These are phyloP conservation scores for Hypholoma fasciculare DNA, from an alignment of 768 basidiomycete genomes.

Conservation along the genomic window DNA sequence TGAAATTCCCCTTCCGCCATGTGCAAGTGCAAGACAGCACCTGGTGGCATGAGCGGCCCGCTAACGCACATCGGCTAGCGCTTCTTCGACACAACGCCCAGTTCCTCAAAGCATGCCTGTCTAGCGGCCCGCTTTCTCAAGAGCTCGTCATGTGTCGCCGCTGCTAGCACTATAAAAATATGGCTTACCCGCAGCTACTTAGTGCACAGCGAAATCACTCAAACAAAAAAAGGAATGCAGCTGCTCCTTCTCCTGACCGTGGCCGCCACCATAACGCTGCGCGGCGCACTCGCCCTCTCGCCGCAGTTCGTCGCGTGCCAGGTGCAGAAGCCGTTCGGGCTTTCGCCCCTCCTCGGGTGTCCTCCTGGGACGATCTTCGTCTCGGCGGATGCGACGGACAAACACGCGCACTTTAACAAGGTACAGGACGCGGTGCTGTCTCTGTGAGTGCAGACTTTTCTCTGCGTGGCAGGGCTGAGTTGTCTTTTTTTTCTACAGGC, in stretches of 20 bases:
- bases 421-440: constrained; percentile 59
- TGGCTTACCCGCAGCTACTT: background rate
- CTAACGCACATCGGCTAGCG: background rate
- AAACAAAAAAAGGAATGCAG: too few relatives aligned
- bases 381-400: constrained; percentile 43
- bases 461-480: background rate
- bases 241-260: background rate
- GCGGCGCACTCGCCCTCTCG: constrained; percentile 35
- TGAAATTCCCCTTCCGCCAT: background rate
- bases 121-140: background rate
- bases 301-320: constrained; percentile 51
- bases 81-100: background rate
- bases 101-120: background rate
- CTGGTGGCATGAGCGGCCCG: background rate
- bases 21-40: background rate
- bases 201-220: too few relatives aligned
- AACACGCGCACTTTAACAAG: constrained; percentile 42
- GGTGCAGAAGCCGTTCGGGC: constrained; percentile 39
- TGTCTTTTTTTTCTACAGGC: constrained; percentile 28
- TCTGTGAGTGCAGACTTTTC: constrained; percentile 38
- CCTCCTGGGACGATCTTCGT: constrained; percentile 62
- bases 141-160: constrained; percentile 2
- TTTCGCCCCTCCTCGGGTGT: constrained; percentile 52
- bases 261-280: background rate
- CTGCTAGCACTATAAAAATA: background rate